A percentile compares a stretch with the other conserved stretches of the same genome.
These are phyloP conservation scores for Yarrowia sp. DNA, from an alignment of 805 yeast species.

Conservation along the genomic window DNA sequence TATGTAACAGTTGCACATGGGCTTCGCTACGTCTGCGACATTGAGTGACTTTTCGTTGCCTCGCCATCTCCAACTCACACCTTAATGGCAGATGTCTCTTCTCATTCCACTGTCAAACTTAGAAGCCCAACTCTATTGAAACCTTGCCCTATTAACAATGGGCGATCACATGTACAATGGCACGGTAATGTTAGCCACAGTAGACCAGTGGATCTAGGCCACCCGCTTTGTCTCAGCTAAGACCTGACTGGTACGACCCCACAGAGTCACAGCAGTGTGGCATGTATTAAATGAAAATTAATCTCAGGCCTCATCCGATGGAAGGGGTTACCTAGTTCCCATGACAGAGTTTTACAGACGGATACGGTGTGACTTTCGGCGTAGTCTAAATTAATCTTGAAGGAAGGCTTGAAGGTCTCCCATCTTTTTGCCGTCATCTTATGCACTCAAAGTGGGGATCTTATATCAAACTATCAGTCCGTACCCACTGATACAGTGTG, in stretches of 20 bases:
- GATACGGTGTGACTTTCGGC: too few relatives aligned
- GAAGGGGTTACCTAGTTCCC: too few relatives aligned
- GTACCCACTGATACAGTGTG: neutral
- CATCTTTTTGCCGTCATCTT: neutral
- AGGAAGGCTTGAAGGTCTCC: too few relatives aligned
- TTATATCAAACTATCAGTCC: neutral
- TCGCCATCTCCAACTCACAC: neutral
- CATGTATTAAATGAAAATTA: too few relatives aligned
- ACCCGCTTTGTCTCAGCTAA: neutral
- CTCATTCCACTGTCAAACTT: constrained; percentile 10
- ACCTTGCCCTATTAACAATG: constrained; percentile 24
- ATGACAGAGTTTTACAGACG: too few relatives aligned
- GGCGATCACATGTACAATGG: constrained; percentile 14
- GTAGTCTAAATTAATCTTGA: too few relatives aligned
- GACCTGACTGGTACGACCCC: neutral
- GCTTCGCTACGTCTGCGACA: too few relatives aligned
- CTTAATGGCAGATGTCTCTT: neutral
- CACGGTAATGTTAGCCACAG: neutral
- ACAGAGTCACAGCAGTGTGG: too few relatives aligned
- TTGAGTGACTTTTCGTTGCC: too few relatives aligned
- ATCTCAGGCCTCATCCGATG: too few relatives aligned
- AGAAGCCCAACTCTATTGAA: neutral
- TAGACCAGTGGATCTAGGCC: too few relatives aligned
- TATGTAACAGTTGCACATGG: too few relatives aligned
- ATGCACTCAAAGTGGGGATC: neutral